These are phyloP conservation scores for Trichophyton benhamiae DNA, from an alignment of 2,329 filamentous ascomycete genomes.

Conservation along the genomic window DNA sequence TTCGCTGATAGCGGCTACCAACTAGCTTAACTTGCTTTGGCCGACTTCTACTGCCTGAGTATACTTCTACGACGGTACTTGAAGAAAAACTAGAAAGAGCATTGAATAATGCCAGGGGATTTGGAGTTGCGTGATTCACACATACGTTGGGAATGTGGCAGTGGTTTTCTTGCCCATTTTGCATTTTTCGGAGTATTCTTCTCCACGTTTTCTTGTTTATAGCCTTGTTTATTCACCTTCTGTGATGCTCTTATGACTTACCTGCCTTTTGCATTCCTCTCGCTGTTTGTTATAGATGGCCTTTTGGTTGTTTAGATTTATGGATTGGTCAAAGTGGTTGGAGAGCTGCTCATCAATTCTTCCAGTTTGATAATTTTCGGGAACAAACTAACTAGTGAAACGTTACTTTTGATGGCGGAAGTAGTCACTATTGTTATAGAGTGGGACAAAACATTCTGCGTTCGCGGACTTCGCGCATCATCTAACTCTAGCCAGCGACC, in stretches of 20 bases:
- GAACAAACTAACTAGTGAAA: neutral
- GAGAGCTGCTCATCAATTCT: neutral
- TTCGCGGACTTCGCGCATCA: no score
- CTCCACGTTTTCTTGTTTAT: neutral
- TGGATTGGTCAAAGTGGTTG: neutral
- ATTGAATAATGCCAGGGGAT: conserved; percentile 75
- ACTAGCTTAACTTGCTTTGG: conserved; percentile 92
- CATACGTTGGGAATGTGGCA: neutral
- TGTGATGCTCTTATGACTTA: neutral
- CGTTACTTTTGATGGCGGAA: neutral
- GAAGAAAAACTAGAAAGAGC: conserved; percentile 68
- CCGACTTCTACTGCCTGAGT: conserved; percentile 73
- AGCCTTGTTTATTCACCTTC: neutral
- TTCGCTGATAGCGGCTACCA: conserved; percentile 44
- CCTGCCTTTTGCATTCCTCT: neutral
- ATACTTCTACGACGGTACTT: conserved; percentile 57
- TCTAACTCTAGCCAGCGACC: neutral
- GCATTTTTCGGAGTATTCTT: neutral
- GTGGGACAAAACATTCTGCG: no score
- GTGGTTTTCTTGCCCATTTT: neutral
- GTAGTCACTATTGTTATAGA: neutral
- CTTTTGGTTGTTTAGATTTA: neutral
- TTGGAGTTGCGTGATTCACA: conserved; percentile 57
- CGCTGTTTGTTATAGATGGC: neutral
- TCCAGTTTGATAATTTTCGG: neutral